Conservation (phyloP, 1,139 yeast species). For the Pichia sp. region DNA sequence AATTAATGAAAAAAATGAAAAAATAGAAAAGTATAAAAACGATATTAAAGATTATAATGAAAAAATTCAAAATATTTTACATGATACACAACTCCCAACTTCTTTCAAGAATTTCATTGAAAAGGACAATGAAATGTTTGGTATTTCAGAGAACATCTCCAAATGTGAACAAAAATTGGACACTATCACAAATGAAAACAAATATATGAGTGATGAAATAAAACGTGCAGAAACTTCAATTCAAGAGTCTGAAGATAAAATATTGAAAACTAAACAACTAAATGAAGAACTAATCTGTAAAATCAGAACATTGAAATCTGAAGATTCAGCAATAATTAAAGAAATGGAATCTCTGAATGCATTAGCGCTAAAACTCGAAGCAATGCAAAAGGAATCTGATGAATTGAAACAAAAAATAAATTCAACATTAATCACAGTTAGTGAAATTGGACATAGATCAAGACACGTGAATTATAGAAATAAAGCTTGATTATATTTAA, state of each 20-base stretch:
- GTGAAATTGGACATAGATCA: slow-evolving; percentile 10
- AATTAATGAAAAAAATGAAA: slow-evolving; percentile 14
- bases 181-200: slow-evolving; percentile 45
- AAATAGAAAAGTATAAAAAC: slow-evolving; percentile 24
- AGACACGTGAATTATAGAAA: slow-evolving; percentile 13
- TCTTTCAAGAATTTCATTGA: no score
- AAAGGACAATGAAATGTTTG: slow-evolving; percentile 30
- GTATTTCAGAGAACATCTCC: slow-evolving; percentile 36
- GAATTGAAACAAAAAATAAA: slow-evolving; percentile 2
- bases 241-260: slow-evolving; percentile 36
- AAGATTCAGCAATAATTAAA: slow-evolving; percentile 2
- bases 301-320: slow-evolving; percentile 6
- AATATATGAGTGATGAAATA: slow-evolving; percentile 61
- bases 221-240: slow-evolving; percentile 53
- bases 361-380: not conserved
- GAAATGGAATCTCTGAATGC: slow-evolving; percentile 1
- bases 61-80: not conserved
- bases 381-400: not conserved
- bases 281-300: not conserved
- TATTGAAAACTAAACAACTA: slow-evolving; percentile 8
- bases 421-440: not conserved
- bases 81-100: no score
- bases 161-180: slow-evolving; percentile 36
- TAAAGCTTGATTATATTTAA: not conserved
- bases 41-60: slow-evolving; percentile 20